Percentiles rank a stretch among this genome's conserved stretches.
These are phyloP conservation scores for Neurospora sp. DNA, from an alignment of 495 filamentous ascomycete genomes.

Conservation along the genomic window DNA sequence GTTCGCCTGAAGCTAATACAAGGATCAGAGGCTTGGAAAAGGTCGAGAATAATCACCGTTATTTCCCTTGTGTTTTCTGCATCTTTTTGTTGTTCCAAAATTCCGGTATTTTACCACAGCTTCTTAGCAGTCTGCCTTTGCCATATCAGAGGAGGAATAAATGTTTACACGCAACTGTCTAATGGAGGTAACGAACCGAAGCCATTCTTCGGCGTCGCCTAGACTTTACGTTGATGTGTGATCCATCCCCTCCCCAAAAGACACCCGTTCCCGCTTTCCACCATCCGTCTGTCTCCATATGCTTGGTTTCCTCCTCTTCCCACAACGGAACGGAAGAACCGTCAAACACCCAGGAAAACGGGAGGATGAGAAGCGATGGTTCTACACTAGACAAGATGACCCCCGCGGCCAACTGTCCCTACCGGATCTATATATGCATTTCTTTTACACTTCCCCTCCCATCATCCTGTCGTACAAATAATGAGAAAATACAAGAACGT, in stretches of 20 bases:
- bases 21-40: too few relatives aligned
- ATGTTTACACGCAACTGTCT: neutral
- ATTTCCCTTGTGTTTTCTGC: too few relatives aligned
- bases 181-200: neutral
- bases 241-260: neutral
- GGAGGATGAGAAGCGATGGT: neutral
- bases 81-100: neutral
- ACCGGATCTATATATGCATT: neutral
- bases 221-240: neutral
- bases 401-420: neutral
- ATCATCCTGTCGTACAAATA: neutral
- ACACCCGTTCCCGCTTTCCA: neutral
- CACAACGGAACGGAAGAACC: too few relatives aligned
- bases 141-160: neutral
- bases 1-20: neutral
- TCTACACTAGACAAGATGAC: neutral
- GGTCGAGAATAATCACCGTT: too few relatives aligned
- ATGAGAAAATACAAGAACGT: neutral
- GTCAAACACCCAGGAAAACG: neutral
- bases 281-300: too few relatives aligned
- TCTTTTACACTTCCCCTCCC: neutral
- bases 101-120: neutral
- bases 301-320: too few relatives aligned
- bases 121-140: neutral
- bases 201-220: neutral